phyloP scores from a whole-genome alignment of 2,329 filamentous ascomycete species.

The Hirsutella minnesotensis region DNA sequence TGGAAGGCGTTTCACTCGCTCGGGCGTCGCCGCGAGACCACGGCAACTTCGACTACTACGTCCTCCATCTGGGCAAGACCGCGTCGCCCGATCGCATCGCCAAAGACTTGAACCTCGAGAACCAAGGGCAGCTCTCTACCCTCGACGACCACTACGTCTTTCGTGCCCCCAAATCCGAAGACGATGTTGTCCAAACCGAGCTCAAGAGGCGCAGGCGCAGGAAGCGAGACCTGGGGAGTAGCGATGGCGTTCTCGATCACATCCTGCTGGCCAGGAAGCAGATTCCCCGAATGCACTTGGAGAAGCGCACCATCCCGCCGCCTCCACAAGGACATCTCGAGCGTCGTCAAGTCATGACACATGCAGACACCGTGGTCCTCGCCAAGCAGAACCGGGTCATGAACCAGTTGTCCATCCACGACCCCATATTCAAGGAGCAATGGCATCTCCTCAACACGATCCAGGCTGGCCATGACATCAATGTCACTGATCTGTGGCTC shows the following conservation, averaged over 20 bases:
- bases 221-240: constrained; percentile 42
- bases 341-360: constrained; percentile 5
- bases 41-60: constrained; percentile 81
- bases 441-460: constrained; percentile 88
- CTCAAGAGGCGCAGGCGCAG: constrained; percentile 44
- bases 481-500: constrained; percentile 88
- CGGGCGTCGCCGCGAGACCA: constrained; percentile 52
- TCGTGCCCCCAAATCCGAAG: constrained; percentile 51
- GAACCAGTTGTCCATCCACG: constrained; percentile 58
- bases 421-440: constrained; percentile 87
- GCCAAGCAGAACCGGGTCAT: constrained; percentile 49
- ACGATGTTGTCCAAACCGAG: constrained; percentile 46
- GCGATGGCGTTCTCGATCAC: constrained; percentile 51
- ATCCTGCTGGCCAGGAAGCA: constrained; percentile 75
- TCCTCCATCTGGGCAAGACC: constrained; percentile 64
- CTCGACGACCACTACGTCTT: constrained; percentile 79
- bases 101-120: constrained; percentile 56
- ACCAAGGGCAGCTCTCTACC: constrained; percentile 72
- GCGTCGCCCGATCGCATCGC: constrained; percentile 60
- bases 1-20: constrained; percentile 38
- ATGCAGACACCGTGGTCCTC: constrained; percentile 30
- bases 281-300: constrained; percentile 34
- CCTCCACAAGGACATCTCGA: constrained; percentile 17
- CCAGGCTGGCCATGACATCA: constrained; percentile 80
- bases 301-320: constrained; percentile 38